Percentiles rank a stretch among this genome's conserved stretches.
Evolutionary conservation across 2,329 filamentous ascomycete genomes (phyloP).

Genomic region (Sporothrix inflata): DNA sequence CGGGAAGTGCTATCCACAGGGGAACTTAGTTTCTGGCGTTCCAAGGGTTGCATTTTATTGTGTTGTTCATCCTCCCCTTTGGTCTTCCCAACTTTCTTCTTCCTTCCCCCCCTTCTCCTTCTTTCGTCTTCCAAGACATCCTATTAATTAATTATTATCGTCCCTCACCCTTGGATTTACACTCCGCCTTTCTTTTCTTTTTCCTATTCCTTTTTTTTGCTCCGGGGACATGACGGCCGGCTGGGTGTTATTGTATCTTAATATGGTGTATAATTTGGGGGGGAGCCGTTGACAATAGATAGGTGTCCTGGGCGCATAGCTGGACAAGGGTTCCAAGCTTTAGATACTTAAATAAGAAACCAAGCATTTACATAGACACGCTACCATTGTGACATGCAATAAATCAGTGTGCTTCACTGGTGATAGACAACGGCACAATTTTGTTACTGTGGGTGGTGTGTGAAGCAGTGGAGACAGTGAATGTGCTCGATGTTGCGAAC

Average conservation of each 20-base stretch:
- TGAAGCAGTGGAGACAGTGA: no score
- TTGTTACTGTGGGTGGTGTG: no score
- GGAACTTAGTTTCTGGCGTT: slow-evolving; percentile 27
- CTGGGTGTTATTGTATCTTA: slow-evolving; percentile 28
- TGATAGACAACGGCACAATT: not conserved
- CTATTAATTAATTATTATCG: slow-evolving; percentile 28
- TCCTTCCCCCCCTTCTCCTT: not conserved
- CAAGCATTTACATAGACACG: not conserved
- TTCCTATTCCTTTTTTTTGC: slow-evolving; percentile 15
- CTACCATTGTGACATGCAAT: not conserved
- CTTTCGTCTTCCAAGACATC: slow-evolving; percentile 11
- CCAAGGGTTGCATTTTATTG: slow-evolving; percentile 18
- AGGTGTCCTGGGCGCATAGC: slow-evolving; percentile 17
- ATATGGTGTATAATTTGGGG: slow-evolving; percentile 31
- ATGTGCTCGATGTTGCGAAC: no score
- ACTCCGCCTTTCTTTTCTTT: slow-evolving; percentile 8
- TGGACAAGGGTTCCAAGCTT: slow-evolving; percentile 22
- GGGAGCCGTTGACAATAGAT: slow-evolving; percentile 23
- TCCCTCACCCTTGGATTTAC: slow-evolving; percentile 8
- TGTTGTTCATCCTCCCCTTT: slow-evolving; percentile 8
- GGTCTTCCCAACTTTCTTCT: not conserved
- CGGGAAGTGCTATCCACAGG: slow-evolving; percentile 6
- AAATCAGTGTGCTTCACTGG: not conserved
- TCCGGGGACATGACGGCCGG: slow-evolving; percentile 5
- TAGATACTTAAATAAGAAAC: not conserved